phyloP scores from a whole-genome alignment of 129 eudicot genomes.

The Silybum marianum region DNA sequence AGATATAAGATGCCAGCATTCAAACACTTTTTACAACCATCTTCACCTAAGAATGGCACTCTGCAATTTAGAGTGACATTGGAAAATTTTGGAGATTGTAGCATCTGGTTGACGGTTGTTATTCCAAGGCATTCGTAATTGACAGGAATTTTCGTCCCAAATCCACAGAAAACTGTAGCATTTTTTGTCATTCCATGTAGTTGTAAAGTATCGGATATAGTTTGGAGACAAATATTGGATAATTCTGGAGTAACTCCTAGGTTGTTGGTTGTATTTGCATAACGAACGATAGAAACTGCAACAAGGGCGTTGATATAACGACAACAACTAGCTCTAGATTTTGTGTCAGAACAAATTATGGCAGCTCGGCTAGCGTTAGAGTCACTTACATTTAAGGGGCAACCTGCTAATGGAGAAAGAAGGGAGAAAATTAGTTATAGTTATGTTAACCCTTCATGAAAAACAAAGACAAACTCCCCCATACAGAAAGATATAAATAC shows the following conservation, averaged over 20 bases:
- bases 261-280: constrained; percentile 73
- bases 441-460: constrained; percentile 4
- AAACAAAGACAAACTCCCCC: not conserved
- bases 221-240: constrained; percentile 62
- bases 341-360: constrained; percentile 63
- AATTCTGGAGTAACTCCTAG: constrained; percentile 69
- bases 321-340: constrained; percentile 81
- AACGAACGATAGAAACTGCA: constrained; percentile 77
- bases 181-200: constrained; percentile 72
- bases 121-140: constrained; percentile 89
- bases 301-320: constrained; percentile 81
- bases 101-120: constrained; percentile 82
- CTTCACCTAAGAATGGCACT: constrained; percentile 46
- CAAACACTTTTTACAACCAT: constrained; percentile 69
- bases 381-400: constrained; percentile 81
- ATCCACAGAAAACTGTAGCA: constrained; percentile 74
- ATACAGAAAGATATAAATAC: not conserved
- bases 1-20: constrained; percentile 75
- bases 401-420: constrained; percentile 56
- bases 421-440: constrained; percentile 1
- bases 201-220: constrained; percentile 64
- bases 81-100: constrained; percentile 69
- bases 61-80: constrained; percentile 62
- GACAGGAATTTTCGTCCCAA: constrained; percentile 81
- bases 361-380: constrained; percentile 70